Base-by-base conservation (phyloP, 805 yeast species). In the Kodamaea restingae region DNA sequence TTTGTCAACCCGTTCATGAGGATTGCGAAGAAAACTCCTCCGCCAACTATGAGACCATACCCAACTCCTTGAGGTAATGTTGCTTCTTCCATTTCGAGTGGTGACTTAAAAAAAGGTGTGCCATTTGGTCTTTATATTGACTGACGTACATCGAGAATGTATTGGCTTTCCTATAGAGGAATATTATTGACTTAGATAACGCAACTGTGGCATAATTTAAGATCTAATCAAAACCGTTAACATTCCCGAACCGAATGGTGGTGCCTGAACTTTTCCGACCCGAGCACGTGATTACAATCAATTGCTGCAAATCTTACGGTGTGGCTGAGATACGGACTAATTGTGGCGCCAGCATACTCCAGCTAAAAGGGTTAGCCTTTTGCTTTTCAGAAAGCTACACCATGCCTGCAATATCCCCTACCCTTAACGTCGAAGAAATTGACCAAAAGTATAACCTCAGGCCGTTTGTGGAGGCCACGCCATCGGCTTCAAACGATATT, bases 401-500 rank as follows among this genome's bases (percentile, higher is more conserved):
- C 4, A 17, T 30, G 31, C 31, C 31, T 12, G 18, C 11, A 12
- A 28, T 11, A 12, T 17, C 31, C 14, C 29, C 29, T 7, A 28
- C 12, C 31, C 18, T 26, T 25, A 36, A 38, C 9, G 41, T 46
- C 5, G 50, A 41, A 20, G 48, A 40, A 17, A 44, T 55, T 11
- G 56, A 54, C 39, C 36, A 42, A 8, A 51, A 53, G 35, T 58
- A 56, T 43, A 59, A 61, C 27, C 43, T 61, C n/a, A 46, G 64
- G 28, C 61, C 63, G 1, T 63, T 64, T 38, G 32, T 38, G 2
- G 61, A 58, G 34, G 62, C 63, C 8, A 38, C 47, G 9, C 49
- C 54, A n/a, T 49, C 62, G 2, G 34, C 24, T 3, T 12, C 45
- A 2, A 32, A 30, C 3, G 32, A 30, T 4, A 42, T 47, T 4